Conservation (phyloP, 495 filamentous ascomycete species). For the Aspergillus hancockii region DNA sequence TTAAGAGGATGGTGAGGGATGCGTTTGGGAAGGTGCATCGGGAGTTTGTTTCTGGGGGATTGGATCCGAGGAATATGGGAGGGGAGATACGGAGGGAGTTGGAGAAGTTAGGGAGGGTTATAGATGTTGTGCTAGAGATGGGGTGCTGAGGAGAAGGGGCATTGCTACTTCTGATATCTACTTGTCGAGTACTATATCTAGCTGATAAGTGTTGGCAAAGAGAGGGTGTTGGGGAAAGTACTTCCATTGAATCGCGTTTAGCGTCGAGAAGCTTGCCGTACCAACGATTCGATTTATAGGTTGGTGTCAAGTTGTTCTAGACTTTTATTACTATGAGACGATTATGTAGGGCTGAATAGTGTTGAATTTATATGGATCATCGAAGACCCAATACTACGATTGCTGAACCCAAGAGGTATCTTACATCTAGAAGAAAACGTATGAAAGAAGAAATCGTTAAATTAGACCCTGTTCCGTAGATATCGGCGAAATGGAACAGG, state of each 20-base stretch:
- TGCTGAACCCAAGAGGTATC: too few species aligned
- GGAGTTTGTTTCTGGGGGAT: constrained; percentile 31
- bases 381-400: too few species aligned
- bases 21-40: constrained; percentile 35
- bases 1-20: constrained; percentile 31
- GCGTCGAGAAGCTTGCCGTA: too few species aligned
- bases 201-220: too few species aligned
- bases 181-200: too few species aligned
- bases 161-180: background rate
- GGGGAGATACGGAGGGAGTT: constrained; percentile 33
- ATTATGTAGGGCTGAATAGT: too few species aligned
- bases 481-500: constrained; percentile 3
- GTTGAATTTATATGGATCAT: too few species aligned
- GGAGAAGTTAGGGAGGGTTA: constrained; percentile 37
- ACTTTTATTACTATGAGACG: too few species aligned
- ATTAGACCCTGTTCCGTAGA: constrained; percentile 17
- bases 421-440: background rate
- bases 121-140: constrained; percentile 27
- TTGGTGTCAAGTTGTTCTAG: too few species aligned
- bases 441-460: constrained; percentile 21
- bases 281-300: too few species aligned
- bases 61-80: constrained; percentile 31
- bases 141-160: constrained; percentile 13
- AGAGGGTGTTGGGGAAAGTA: too few species aligned
- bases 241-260: too few species aligned